phyloP scores from a whole-genome alignment of 345 rosid genomes.

The Hevea brasiliensis region DNA sequence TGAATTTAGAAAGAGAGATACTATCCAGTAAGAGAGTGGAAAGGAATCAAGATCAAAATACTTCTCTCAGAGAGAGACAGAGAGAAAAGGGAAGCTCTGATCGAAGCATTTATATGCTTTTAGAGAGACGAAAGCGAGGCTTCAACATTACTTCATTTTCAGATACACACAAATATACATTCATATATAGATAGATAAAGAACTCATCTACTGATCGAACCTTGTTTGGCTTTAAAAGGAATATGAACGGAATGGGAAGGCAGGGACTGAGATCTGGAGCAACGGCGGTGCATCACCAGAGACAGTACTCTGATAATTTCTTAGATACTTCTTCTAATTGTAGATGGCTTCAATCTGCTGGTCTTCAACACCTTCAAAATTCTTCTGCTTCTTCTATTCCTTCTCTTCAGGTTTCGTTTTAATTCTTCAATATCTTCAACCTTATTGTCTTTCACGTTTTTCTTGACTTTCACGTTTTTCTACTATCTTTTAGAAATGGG shows the following conservation, averaged over 20 bases:
- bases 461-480: too few species aligned
- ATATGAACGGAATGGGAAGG: conserved; percentile 68
- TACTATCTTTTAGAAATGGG: background rate
- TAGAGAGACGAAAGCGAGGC: background rate
- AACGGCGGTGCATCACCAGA: conserved; percentile 67
- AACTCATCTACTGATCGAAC: background rate
- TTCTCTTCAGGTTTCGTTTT: conserved; percentile 54
- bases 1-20: conserved; percentile 20
- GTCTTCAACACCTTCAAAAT: conserved; percentile 75
- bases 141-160: conserved; percentile 9
- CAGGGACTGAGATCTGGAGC: conserved; percentile 93
- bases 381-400: conserved; percentile 47
- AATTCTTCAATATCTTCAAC: background rate
- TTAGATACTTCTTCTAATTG: conserved; percentile 73
- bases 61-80: too few species aligned
- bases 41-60: background rate
- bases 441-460: background rate
- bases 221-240: background rate
- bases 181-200: background rate
- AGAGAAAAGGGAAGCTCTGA: background rate
- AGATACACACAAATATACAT: background rate
- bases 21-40: background rate
- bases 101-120: conserved; percentile 2
- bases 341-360: conserved; percentile 92
- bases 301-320: conserved; percentile 77